Base-by-base conservation (phyloP, 1,284 basidiomycete species). In the Sporisorium scitamineum region DNA sequence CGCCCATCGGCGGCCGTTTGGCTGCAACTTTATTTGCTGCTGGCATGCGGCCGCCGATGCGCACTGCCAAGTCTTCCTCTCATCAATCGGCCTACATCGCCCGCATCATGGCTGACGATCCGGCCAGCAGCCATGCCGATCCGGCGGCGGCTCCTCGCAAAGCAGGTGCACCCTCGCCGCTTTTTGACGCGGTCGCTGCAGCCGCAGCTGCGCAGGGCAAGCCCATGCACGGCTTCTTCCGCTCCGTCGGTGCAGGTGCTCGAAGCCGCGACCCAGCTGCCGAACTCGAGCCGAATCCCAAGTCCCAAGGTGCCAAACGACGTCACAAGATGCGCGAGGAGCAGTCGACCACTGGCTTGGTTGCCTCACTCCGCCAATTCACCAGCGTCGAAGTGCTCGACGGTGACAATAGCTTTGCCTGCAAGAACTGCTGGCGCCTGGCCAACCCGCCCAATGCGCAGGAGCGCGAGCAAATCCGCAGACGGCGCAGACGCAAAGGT, bases 331-430 rank as follows among this genome's bases (percentile, higher is more conserved):
- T 73, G 11, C 69, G 61, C 18, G 63, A 69, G 41, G 67, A 72
- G 31, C 79, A 80, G 50, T 66, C 76, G 2, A 44, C 65, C 59
- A 85, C 85, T 6, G 88, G 88, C 22, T 76, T 90, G 14, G 85
- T 88, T 52, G 87, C 87, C 62, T 93, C 92, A 70, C 86, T 97
- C 66, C 88, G 91, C 68, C 89, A 92, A 86, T 97, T 97, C 85
- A 97, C 94, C 0, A 88, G 91, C 4, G 94, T 96, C 22, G 95
- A 97, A 83, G 90, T 94, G 8, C 87, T 97, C 31, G 93, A 97
- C 76, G 94, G 94, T 0, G 94, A 96, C 77, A 97, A 97, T 80
- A 92, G 91, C 87, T 95, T 97, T 70, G 93, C 94, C 0, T 97
- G 95, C 85, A 89, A 92, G 78, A 89, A 92, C 62, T 97, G 95